Evolutionary conservation across 2,329 filamentous ascomycete species (phyloP).

Genomic region (Paecilomyces fulvus): DNA sequence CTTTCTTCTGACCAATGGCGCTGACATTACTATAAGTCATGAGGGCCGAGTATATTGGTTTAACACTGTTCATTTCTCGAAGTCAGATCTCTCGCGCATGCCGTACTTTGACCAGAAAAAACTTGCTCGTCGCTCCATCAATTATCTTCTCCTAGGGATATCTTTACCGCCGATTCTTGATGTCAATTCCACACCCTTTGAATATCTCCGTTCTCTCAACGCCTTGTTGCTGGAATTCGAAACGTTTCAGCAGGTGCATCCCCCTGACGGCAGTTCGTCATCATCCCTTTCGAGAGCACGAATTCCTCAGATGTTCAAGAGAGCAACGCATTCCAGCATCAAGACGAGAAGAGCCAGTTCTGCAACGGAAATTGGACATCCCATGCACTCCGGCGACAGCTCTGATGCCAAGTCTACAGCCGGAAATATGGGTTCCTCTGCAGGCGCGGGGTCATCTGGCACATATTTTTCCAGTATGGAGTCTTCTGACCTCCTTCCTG

Average conservation of each 20-base stretch:
- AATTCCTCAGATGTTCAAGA: slow-evolving; percentile 75
- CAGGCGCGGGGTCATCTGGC: slow-evolving; percentile 28
- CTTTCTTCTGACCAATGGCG: not conserved
- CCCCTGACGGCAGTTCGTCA: slow-evolving; percentile 61
- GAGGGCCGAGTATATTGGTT: slow-evolving; percentile 97
- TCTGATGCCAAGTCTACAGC: slow-evolving; percentile 40
- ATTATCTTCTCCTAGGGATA: slow-evolving; percentile 85
- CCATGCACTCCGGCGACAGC: slow-evolving; percentile 41
- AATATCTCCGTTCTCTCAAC: slow-evolving; percentile 82
- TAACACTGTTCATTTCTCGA: slow-evolving; percentile 89
- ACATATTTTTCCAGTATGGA: slow-evolving; percentile 40
- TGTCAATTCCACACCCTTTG: slow-evolving; percentile 65
- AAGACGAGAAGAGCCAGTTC: slow-evolving; percentile 53
- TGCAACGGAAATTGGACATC: slow-evolving; percentile 51
- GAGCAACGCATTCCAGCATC: slow-evolving; percentile 48
- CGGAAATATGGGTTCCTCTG: slow-evolving; percentile 30
- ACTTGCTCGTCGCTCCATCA: slow-evolving; percentile 80
- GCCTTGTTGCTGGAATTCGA: slow-evolving; percentile 86
- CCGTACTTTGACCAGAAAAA: slow-evolving; percentile 79
- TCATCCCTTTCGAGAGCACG: slow-evolving; percentile 67
- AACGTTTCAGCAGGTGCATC: slow-evolving; percentile 79
- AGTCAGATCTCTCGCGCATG: slow-evolving; percentile 68
- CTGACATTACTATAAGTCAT: slow-evolving; percentile 50
- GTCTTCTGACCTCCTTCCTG: slow-evolving; percentile 57
- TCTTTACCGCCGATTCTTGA: slow-evolving; percentile 86